phyloP scores from a whole-genome alignment of 2,329 filamentous ascomycete species.

The Colletotrichum cordylinicola region DNA sequence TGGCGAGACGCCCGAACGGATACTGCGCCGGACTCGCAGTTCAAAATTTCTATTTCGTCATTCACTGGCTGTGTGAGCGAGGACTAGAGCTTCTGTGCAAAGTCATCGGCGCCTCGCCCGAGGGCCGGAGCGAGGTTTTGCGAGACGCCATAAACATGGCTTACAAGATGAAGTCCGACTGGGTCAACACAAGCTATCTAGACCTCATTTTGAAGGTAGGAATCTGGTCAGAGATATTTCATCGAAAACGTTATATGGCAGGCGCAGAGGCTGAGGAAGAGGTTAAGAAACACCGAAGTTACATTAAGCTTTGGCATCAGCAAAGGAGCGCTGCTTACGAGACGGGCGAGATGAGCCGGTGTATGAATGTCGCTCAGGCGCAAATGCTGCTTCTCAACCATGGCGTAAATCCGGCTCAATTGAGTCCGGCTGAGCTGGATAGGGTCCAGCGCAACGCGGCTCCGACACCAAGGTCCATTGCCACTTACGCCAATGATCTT shows the following conservation, averaged over 20 bases:
- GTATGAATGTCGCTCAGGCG: not conserved
- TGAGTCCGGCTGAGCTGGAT: not conserved
- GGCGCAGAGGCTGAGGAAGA: not conserved
- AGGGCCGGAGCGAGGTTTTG: not conserved
- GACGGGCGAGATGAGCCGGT: rapidly evolving
- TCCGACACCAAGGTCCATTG: not conserved
- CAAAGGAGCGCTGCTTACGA: not conserved
- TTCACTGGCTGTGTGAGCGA: not conserved
- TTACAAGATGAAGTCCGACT: rapidly evolving
- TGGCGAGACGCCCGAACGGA: not conserved
- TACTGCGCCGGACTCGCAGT: not conserved
- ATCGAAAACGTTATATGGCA: not conserved
- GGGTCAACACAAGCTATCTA: rapidly evolving
- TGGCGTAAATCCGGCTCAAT: not conserved
- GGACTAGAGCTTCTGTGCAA: not conserved
- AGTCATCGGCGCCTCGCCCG: not conserved
- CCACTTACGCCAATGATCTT: not conserved
- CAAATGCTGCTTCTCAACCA: not conserved
- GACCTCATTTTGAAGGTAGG: not conserved
- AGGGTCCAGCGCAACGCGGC: not conserved
- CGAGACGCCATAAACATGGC: not conserved
- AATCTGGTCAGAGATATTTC: not conserved
- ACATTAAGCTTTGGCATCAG: not conserved
- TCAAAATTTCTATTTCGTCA: rapidly evolving
- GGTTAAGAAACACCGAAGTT: not conserved